A percentile compares a stretch with the other conserved stretches of the same genome.
Evolutionary conservation across 1,284 basidiomycete species (phyloP).

Genomic region (Marasmius fiardii): DNA sequence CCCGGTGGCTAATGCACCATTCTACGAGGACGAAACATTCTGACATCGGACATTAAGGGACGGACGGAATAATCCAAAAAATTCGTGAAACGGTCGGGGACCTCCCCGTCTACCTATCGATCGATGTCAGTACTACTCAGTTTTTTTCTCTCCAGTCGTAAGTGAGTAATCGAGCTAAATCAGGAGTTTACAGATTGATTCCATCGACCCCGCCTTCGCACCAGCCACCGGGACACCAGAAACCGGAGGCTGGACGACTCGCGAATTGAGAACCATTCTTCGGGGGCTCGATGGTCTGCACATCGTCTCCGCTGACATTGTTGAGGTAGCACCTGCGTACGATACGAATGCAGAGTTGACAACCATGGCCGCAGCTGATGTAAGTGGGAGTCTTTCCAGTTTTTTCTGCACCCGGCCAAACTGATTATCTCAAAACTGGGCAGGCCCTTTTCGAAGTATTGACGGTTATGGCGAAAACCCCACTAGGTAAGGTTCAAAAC

Average conservation of each 20-base stretch:
- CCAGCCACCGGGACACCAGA: conserved; percentile 75
- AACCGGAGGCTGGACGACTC: conserved; percentile 74
- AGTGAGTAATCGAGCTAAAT: not conserved
- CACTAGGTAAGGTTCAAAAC: conserved; percentile 38
- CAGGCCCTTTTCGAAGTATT: conserved; percentile 73
- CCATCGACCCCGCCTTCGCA: conserved; percentile 75
- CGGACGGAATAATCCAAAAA: conserved; percentile 65
- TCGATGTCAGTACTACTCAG: conserved; percentile 47
- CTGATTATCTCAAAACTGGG: not conserved
- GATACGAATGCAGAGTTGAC: conserved; percentile 78
- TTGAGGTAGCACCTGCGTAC: conserved; percentile 80
- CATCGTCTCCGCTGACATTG: conserved; percentile 74
- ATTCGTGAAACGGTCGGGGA: conserved; percentile 68
- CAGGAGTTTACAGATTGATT: conserved; percentile 50
- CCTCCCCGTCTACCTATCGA: conserved; percentile 68
- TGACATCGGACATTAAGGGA: conserved; percentile 34
- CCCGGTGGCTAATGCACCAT: not conserved
- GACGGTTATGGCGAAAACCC: conserved; percentile 75
- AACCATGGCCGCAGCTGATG: conserved; percentile 78
- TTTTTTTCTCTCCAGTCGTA: not conserved
- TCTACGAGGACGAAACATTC: not conserved
- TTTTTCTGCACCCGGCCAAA: not conserved
- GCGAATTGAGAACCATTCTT: conserved; percentile 71
- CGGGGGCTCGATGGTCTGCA: conserved; percentile 70
- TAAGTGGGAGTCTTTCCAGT: conserved; percentile 31